A percentile compares a stretch with the other conserved stretches of the same genome.
These are phyloP conservation scores for Fusarium floridanum DNA, from an alignment of 2,329 filamentous ascomycete species.

Conservation along the genomic window DNA sequence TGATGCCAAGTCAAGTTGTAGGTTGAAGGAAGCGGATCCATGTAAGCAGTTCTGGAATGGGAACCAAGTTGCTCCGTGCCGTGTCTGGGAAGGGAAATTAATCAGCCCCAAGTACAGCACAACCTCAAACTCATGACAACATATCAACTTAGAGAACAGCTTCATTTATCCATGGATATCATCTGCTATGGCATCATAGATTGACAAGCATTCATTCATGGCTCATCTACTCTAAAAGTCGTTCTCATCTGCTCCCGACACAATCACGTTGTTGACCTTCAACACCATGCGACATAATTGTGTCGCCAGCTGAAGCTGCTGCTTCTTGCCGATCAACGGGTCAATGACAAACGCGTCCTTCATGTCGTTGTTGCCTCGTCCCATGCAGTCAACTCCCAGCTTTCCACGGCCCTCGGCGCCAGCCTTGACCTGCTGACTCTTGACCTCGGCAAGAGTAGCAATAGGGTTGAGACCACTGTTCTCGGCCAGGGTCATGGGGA, in stretches of 20 bases:
- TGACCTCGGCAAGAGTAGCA: conserved; percentile 92
- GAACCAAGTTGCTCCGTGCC: conserved; percentile 19
- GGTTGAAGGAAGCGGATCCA: background rate
- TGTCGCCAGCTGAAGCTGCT: conserved; percentile 95
- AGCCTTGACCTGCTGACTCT: conserved; percentile 94
- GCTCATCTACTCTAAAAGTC: conserved; percentile 74
- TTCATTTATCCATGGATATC: conserved; percentile 36
- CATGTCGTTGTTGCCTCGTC: conserved; percentile 95
- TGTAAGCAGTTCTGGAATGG: conserved; percentile 22
- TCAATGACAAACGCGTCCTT: conserved; percentile 98
- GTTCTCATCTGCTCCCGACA: conserved; percentile 86
- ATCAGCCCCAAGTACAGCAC: background rate
- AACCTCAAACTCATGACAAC: background rate
- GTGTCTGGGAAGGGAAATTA: conserved; percentile 10
- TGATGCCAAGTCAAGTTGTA: background rate
- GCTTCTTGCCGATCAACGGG: conserved; percentile 96
- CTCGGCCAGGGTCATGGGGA: conserved; percentile 96
- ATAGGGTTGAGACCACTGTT: conserved; percentile 98
- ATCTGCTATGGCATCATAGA: conserved; percentile 40
- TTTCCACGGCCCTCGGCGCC: conserved; percentile 63
- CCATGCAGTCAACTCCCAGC: conserved; percentile 98
- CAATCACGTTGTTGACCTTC: conserved; percentile 97
- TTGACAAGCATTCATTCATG: conserved; percentile 40
- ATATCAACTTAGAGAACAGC: background rate
- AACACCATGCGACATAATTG: conserved; percentile 98